These are phyloP conservation scores for Pistacia atlantica DNA, from an alignment of 345 rosid genomes.

Conservation along the genomic window DNA sequence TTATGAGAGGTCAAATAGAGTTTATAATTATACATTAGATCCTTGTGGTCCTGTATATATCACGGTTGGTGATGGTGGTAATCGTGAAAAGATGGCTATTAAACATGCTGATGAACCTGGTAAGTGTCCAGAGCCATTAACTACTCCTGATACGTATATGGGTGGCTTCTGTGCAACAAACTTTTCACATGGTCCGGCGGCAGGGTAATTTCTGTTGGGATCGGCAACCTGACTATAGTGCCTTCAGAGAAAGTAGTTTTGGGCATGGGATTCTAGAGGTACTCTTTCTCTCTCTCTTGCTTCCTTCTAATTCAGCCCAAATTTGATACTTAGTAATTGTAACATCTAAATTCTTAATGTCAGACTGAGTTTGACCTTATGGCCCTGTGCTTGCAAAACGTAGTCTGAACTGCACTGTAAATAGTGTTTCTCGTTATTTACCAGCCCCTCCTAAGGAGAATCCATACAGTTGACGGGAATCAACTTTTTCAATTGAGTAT, in stretches of 20 bases:
- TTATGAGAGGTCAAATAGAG: constrained; percentile 91
- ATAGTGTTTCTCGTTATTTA: background rate
- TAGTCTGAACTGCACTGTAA: background rate
- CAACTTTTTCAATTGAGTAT: background rate
- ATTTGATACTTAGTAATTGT: background rate
- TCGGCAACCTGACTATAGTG: constrained; percentile 86
- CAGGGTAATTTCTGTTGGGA: constrained; percentile 90
- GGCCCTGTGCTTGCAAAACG: background rate
- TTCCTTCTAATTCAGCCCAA: background rate
- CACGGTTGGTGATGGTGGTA: constrained; percentile 83
- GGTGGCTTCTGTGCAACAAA: constrained; percentile 79
- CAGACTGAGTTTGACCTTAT: background rate
- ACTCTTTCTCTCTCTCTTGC: background rate
- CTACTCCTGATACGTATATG: constrained; percentile 53
- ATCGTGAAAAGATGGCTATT: constrained; percentile 63
- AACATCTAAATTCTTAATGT: background rate
- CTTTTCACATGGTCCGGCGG: constrained; percentile 69
- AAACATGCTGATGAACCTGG: constrained; percentile 83
- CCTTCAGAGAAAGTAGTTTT: constrained; percentile 88
- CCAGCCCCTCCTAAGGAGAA: background rate
- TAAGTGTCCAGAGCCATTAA: constrained; percentile 64
- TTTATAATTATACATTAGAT: constrained; percentile 78
- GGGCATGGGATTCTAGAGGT: constrained; percentile 98
- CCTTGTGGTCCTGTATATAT: constrained; percentile 88
- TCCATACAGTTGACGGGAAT: background rate